A percentile compares a stretch with the other conserved stretches of the same genome.
Evolutionary conservation across 2,329 filamentous ascomycete genomes (phyloP).

Genomic region (Trichoderma sp.): DNA sequence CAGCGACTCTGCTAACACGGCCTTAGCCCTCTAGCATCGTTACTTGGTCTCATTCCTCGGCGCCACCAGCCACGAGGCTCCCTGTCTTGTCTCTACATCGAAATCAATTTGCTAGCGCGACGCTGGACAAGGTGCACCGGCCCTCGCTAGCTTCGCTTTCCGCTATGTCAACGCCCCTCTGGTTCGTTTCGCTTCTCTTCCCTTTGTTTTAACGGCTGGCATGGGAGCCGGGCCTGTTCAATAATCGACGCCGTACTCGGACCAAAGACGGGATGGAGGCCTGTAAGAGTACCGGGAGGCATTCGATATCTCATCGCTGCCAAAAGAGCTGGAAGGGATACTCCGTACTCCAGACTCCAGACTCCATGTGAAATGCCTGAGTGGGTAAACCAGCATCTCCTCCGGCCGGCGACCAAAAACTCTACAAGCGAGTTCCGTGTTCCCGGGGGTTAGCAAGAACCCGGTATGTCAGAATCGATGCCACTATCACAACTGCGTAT

Average conservation of each 20-base stretch:
- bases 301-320: neutral
- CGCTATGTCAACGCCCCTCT: constrained; percentile 16
- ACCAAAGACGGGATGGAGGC: neutral
- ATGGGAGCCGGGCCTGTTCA: neutral
- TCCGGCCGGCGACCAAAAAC: neutral
- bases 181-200: constrained; percentile 4
- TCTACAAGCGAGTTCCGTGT: constrained; percentile 6
- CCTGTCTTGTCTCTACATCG: neutral
- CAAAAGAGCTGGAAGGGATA: neutral
- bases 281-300: neutral
- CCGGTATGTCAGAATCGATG: neutral
- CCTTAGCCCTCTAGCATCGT: neutral
- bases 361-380: neutral
- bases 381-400: neutral
- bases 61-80: neutral
- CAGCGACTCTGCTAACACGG: neutral
- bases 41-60: neutral
- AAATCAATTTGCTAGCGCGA: constrained; percentile 23
- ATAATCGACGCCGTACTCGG: neutral
- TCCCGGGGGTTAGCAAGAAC: neutral
- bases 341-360: neutral
- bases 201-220: neutral
- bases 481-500: neutral
- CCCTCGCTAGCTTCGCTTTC: neutral
- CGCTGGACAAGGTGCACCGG: neutral